These are phyloP conservation scores for Decorospora gaudefroyi DNA, from an alignment of 2,329 filamentous ascomycete species.

Conservation along the genomic window DNA sequence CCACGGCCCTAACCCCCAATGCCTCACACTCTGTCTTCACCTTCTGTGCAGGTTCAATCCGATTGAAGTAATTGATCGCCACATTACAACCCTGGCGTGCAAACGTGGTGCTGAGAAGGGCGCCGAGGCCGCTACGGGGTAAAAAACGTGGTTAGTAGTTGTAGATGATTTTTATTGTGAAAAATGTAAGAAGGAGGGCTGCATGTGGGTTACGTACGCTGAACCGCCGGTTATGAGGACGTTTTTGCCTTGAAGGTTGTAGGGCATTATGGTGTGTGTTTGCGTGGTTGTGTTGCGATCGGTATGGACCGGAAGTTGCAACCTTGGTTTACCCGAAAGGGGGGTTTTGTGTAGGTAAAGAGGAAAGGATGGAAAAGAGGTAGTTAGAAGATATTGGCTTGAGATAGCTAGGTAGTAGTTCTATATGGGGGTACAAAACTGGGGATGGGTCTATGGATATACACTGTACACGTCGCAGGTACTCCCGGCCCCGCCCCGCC, in stretches of 20 bases:
- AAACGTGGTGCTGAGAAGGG: constrained; percentile 68
- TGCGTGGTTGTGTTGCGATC: background rate
- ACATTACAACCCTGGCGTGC: constrained; percentile 70
- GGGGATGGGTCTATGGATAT: too few species aligned
- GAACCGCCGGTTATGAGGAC: constrained; percentile 68
- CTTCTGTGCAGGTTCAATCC: constrained; percentile 61
- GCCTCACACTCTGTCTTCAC: constrained; percentile 61
- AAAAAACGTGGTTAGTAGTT: background rate
- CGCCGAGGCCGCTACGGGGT: constrained; percentile 67
- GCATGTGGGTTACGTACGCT: constrained; percentile 52
- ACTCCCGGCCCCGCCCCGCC: too few species aligned
- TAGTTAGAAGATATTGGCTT: too few species aligned
- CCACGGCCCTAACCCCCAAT: constrained; percentile 57
- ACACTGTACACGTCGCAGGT: too few species aligned
- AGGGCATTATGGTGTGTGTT: constrained; percentile 58
- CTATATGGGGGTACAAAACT: too few species aligned
- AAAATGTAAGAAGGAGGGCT: background rate
- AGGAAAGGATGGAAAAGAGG: too few species aligned
- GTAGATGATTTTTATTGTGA: background rate
- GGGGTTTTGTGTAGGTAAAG: too few species aligned
- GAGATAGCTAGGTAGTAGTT: too few species aligned
- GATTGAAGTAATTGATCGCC: constrained; percentile 73
- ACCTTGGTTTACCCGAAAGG: too few species aligned
- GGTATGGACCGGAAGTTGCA: too few species aligned
- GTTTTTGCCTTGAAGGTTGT: constrained; percentile 64